Evolutionary conservation across 805 yeast species (phyloP).

Genomic region (Saturnispora gosingensis): DNA sequence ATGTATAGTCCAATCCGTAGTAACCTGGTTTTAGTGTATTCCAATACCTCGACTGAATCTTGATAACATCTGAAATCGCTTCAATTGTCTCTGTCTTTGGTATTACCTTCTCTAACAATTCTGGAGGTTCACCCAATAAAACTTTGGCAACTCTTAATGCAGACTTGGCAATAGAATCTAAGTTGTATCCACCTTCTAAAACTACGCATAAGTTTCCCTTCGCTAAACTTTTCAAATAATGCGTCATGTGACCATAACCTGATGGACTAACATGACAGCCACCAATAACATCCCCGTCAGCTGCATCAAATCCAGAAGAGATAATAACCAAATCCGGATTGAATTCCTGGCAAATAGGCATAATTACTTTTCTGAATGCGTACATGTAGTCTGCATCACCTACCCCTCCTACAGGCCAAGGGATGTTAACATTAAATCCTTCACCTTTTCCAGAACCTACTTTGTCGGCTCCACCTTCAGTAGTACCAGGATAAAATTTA

Average conservation of each 20-base stretch:
- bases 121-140: slow-evolving; percentile 92
- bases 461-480: slow-evolving; percentile 71
- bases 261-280: slow-evolving; percentile 94
- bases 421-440: slow-evolving; percentile 83
- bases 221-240: slow-evolving; percentile 78
- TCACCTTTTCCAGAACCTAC: slow-evolving; percentile 81
- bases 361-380: slow-evolving; percentile 75
- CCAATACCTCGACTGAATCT: slow-evolving; percentile 82
- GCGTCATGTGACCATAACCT: slow-evolving; percentile 96
- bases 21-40: slow-evolving; percentile 67
- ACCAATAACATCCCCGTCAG: slow-evolving; percentile 95
- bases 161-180: slow-evolving; percentile 81
- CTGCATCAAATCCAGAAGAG: slow-evolving; percentile 97
- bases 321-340: slow-evolving; percentile 89
- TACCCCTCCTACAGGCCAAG: slow-evolving; percentile 89
- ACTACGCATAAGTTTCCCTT: slow-evolving; percentile 83
- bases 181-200: slow-evolving; percentile 93
- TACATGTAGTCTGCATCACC: slow-evolving; percentile 93
- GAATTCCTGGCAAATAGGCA: slow-evolving; percentile 85
- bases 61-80: slow-evolving; percentile 71
- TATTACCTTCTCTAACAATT: slow-evolving; percentile 49
- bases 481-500: slow-evolving; percentile 87
- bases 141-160: slow-evolving; percentile 91
- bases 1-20: slow-evolving; percentile 26
- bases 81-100: slow-evolving; percentile 74